phyloP scores from a whole-genome alignment of 495 filamentous ascomycete species.

The Neurospora sp. region DNA sequence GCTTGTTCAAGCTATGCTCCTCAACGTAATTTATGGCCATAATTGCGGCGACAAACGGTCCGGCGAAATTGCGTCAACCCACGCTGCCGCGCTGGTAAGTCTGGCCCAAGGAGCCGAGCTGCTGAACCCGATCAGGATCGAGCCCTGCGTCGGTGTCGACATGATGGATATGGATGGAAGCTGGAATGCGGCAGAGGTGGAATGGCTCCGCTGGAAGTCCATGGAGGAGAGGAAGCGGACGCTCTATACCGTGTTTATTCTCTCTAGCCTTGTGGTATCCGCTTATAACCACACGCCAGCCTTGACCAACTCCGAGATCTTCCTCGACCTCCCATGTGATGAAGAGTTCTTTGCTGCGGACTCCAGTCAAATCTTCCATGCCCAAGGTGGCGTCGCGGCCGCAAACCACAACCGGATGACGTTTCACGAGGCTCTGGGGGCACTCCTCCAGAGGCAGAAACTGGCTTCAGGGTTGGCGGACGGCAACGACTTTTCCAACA shows the following conservation, averaged over 20 bases:
- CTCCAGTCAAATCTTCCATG: conserved; percentile 64
- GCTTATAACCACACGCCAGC: conserved; percentile 88
- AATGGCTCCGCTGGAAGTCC: conserved; percentile 84
- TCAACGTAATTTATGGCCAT: conserved; percentile 94
- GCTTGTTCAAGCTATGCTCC: conserved; percentile 97
- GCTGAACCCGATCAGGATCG: conserved; percentile 42
- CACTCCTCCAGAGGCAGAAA: conserved; percentile 56
- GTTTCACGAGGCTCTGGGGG: conserved; percentile 68
- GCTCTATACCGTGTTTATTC: conserved; percentile 78
- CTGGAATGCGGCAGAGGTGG: conserved; percentile 47
- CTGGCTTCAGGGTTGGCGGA: conserved; percentile 18
- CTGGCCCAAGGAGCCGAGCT: conserved; percentile 81
- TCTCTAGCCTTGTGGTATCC: conserved; percentile 84
- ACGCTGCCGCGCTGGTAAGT: conserved; percentile 83
- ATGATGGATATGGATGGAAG: conserved; percentile 37
- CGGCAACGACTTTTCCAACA: conserved; percentile 44
- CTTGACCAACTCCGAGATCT: conserved; percentile 89
- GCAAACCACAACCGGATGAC: conserved; percentile 57
- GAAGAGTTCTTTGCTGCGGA: conserved; percentile 88
- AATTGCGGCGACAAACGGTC: conserved; percentile 87
- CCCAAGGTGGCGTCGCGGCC: conserved; percentile 57
- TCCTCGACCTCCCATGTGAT: conserved; percentile 84
- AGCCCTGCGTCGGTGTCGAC: conserved; percentile 28
- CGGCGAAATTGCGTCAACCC: conserved; percentile 83
- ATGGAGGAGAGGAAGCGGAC: conserved; percentile 91